Evolutionary conservation across 805 yeast genomes (phyloP), one percentile per base, ranked within the genome.

Genomic region (Ogataea degrootiae): DNA sequence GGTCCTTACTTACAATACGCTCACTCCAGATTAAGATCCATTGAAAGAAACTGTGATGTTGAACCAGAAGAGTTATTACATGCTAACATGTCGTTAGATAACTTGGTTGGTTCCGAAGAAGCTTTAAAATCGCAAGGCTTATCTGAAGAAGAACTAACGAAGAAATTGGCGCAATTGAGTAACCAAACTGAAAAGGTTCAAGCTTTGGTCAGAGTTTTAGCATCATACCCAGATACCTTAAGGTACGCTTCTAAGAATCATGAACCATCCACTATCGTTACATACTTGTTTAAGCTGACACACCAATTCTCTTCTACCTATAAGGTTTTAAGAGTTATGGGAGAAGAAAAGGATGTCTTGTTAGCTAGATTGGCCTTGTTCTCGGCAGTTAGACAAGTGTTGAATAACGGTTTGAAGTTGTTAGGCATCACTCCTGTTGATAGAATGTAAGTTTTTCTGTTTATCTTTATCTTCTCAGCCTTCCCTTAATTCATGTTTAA

Each of bases 1-100:
- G 99, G 99, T 66, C 98, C 99, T 50, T 94, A 94, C 72, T 78
- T 94, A 67, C 99, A 94, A 71, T 94, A 94, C 65, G 98, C 99
- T 39, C 99, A 94, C 72, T 90, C 98, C 19, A 87, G 99, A 71
- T 81, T 94, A 65, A 81, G 95, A 71, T 90, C 97, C 6, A 90
- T 94, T 59, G 91, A 88, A 71, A 85, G 98, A 74, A 88, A 87
- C 59, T 80, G 96, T 19, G 72, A 69, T 29, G 76, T 84, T 44
- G 63, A 73, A 7, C 54, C 65, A 5, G 53, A 46, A 14, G 60
- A 59, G 35, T 49, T 66, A 26, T 26, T 56, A 3, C 42, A 45
- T 21, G 69, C 71, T 12, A 54, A 68, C 45, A 43, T 65, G 49
- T 55, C 62, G 6, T 36, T 68, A 19, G 69, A 59, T 22, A 62